A percentile compares a stretch with the other conserved stretches of the same genome.
These are phyloP conservation scores for Choanephora cucurbitarum DNA, from an alignment of 371 early-diverging fungal species.

Conservation along the genomic window DNA sequence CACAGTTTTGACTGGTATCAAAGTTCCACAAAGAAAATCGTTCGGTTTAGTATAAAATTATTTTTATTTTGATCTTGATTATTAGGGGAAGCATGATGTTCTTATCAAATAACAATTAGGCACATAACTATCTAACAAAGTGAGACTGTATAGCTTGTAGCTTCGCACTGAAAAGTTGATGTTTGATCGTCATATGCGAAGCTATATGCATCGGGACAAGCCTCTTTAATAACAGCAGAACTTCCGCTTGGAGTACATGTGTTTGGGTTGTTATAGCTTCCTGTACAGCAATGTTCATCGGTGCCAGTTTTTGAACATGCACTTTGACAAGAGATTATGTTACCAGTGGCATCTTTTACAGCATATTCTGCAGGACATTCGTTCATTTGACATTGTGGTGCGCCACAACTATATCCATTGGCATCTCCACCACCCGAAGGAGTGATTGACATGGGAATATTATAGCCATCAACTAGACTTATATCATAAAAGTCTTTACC, in stretches of 20 bases:
- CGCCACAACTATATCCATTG: conserved; percentile 38
- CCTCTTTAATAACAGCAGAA: conserved; percentile 25
- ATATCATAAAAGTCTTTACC: conserved; percentile 51
- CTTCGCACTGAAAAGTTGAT: conserved; percentile 24
- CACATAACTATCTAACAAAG: conserved; percentile 23
- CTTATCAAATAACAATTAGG: too few relatives aligned
- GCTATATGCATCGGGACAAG: conserved; percentile 49
- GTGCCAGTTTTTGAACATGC: conserved; percentile 32
- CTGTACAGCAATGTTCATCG: conserved; percentile 36
- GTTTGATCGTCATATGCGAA: conserved; percentile 27
- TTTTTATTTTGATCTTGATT: too few relatives aligned
- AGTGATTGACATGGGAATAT: conserved; percentile 35
- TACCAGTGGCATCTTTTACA: conserved; percentile 32
- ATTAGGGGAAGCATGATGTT: too few relatives aligned
- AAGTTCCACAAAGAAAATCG: too few relatives aligned
- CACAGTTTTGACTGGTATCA: too few relatives aligned
- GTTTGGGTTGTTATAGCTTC: conserved; percentile 28
- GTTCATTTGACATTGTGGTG: conserved; percentile 31
- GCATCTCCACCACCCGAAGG: conserved; percentile 17
- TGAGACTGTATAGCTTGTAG: conserved; percentile 12
- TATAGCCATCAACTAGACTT: conserved; percentile 50
- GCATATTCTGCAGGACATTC: conserved; percentile 35
- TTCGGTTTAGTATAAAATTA: too few relatives aligned
- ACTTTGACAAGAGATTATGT: conserved; percentile 37
- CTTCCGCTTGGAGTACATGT: conserved; percentile 28